phyloP scores from a whole-genome alignment of 2,329 filamentous ascomycete genomes.

The Paracoccidioides brasiliensis region DNA sequence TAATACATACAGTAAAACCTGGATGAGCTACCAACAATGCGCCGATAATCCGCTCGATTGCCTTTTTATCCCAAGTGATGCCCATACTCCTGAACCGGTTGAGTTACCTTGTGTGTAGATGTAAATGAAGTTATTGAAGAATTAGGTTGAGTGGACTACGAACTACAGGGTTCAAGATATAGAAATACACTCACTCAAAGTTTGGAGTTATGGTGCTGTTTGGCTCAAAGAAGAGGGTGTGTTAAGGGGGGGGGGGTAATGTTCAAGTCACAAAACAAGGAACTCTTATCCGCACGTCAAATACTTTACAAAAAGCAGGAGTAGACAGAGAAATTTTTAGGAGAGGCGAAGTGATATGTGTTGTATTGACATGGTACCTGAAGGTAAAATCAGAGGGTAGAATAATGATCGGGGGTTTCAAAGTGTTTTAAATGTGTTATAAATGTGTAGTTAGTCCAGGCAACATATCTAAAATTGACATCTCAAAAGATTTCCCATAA shows the following conservation, averaged over 20 bases:
- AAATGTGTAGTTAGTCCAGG: too few relatives aligned
- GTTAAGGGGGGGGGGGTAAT: too few relatives aligned
- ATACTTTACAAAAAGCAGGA: too few relatives aligned
- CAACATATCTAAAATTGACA: too few relatives aligned
- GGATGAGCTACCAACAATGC: conserved; percentile 19
- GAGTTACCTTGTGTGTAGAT: not conserved
- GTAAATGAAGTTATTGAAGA: not conserved
- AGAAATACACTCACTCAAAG: too few relatives aligned
- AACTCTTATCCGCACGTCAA: not conserved
- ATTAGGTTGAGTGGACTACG: not conserved
- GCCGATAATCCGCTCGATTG: conserved; percentile 17
- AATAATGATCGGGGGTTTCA: not conserved
- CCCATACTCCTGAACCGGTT: conserved; percentile 13
- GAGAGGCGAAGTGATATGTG: not conserved
- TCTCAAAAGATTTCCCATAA: too few relatives aligned
- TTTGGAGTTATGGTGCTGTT: too few relatives aligned
- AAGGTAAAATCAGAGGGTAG: not conserved
- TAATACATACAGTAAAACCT: conserved; percentile 13
- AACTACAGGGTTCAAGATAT: too few relatives aligned
- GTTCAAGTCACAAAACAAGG: too few relatives aligned
- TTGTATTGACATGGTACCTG: not conserved
- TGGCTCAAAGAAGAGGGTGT: too few relatives aligned
- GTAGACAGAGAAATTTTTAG: not conserved
- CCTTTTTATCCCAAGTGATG: conserved; percentile 18
- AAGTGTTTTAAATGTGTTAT: not conserved